Evolutionary conservation across 1,284 basidiomycete species (phyloP).

Genomic region (Rhizopogon hawkerae): DNA sequence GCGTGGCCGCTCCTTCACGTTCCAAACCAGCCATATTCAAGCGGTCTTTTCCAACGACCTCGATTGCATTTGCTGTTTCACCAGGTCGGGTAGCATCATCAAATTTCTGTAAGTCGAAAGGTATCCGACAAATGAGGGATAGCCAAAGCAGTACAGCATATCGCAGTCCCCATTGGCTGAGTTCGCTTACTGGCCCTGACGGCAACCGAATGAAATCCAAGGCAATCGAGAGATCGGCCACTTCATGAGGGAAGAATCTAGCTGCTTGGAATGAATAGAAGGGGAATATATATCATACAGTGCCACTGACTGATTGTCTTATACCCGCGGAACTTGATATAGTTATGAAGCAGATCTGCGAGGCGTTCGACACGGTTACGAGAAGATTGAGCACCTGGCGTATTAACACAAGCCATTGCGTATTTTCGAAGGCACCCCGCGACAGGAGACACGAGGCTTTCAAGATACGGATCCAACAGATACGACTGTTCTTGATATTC

Average conservation of each 20-base stretch:
- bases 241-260: constrained; percentile 86
- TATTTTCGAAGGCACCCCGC: constrained; percentile 58
- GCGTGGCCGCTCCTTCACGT: constrained; percentile 64
- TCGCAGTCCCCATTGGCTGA: constrained; percentile 68
- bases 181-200: constrained; percentile 36
- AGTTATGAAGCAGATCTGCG: constrained; percentile 68
- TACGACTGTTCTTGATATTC: constrained; percentile 93
- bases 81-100: constrained; percentile 48
- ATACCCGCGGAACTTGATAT: constrained; percentile 85
- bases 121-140: constrained; percentile 88
- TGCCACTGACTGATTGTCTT: constrained; percentile 79
- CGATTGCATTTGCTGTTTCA: constrained; percentile 46
- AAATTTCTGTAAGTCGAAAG: constrained; percentile 85
- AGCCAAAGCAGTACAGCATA: constrained; percentile 89
- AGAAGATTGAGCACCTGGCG: constrained; percentile 29
- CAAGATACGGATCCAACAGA: constrained; percentile 93
- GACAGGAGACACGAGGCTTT: constrained; percentile 72
- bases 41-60: constrained; percentile 52
- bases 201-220: constrained; percentile 56
- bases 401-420: constrained; percentile 39
- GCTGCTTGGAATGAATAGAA: constrained; percentile 38
- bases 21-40: constrained; percentile 71
- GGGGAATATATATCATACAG: not conserved
- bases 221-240: constrained; percentile 72
- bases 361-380: constrained; percentile 43